Percentiles rank a stretch among this genome's conserved stretches.
Evolutionary conservation across 345 rosid genomes (phyloP).

Genomic region (Populus davidiana): DNA sequence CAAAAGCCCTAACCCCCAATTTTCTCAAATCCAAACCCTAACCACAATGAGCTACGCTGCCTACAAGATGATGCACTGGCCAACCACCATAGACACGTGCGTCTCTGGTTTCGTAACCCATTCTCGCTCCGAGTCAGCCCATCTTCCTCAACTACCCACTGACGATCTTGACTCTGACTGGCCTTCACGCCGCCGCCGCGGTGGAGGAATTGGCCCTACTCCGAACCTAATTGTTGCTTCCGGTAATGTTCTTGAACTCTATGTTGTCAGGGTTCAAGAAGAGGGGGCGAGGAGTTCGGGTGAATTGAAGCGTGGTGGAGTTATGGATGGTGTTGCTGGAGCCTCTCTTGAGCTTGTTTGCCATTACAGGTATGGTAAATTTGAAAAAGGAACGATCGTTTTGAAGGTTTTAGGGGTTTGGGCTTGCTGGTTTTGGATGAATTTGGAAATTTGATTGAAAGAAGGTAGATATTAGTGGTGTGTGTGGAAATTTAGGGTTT

Average conservation of each 20-base stretch:
- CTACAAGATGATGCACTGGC: conserved; percentile 95
- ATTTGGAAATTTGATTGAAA: not conserved
- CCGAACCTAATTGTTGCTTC: conserved; percentile 76
- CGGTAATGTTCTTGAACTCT: conserved; percentile 78
- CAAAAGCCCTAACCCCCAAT: not conserved
- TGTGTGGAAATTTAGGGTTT: too few species aligned
- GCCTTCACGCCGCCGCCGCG: conserved; percentile 51
- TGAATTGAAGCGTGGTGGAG: conserved; percentile 64
- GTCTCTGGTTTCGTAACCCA: conserved; percentile 84
- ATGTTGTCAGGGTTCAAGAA: conserved; percentile 76
- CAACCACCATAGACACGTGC: conserved; percentile 80
- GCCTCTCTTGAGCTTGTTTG: conserved; percentile 91
- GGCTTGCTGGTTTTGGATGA: not conserved
- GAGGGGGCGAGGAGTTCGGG: conserved; percentile 45
- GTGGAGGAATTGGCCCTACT: conserved; percentile 63
- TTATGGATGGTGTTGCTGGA: conserved; percentile 73
- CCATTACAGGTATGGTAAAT: conserved; percentile 56
- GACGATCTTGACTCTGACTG: conserved; percentile 52
- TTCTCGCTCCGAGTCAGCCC: conserved; percentile 53
- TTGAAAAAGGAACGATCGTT: not conserved
- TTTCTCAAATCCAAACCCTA: conserved; percentile 12
- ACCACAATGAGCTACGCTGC: conserved; percentile 87
- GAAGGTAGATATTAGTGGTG: not conserved
- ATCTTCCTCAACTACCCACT: conserved; percentile 40
- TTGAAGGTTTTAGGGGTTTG: not conserved